Evolutionary conservation across 2,329 filamentous ascomycete species (phyloP).

Genomic region (Biscogniauxia marginata): DNA sequence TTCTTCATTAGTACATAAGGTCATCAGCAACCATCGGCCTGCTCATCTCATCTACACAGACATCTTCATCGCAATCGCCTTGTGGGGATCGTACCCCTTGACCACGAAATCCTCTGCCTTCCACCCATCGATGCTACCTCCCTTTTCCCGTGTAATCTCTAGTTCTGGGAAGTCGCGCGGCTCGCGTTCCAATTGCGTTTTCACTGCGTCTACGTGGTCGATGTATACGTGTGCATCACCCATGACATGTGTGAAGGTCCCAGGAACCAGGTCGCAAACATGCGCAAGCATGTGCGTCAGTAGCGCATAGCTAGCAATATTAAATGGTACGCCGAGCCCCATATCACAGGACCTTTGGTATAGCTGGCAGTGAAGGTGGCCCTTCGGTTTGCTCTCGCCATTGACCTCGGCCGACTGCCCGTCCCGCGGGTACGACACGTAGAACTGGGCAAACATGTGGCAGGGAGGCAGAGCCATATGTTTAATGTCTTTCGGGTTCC

Average conservation of each 20-base stretch:
- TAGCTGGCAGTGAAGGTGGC: conserved; percentile 79
- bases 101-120: conserved; percentile 83
- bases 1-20: neutral
- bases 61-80: conserved; percentile 98
- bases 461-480: conserved; percentile 79
- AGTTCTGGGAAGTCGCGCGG: conserved; percentile 79
- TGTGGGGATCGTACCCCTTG: conserved; percentile 85
- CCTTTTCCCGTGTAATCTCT: conserved; percentile 65
- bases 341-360: conserved; percentile 97
- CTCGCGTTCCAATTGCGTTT: conserved; percentile 75
- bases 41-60: conserved; percentile 61
- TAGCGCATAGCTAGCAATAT: conserved; percentile 92
- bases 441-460: conserved; percentile 84
- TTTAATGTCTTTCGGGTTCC: conserved; percentile 79
- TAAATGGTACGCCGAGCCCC: conserved; percentile 96
- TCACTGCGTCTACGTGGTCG: conserved; percentile 86
- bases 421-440: conserved; percentile 60
- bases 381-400: conserved; percentile 45
- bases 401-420: conserved; percentile 29
- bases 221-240: conserved; percentile 96
- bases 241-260: conserved; percentile 91
- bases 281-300: conserved; percentile 94
- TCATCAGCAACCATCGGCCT: too few relatives aligned
- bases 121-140: conserved; percentile 86
- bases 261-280: conserved; percentile 79